Base-by-base conservation (phyloP, 345 rosid genomes). In the Draba incana region DNA sequence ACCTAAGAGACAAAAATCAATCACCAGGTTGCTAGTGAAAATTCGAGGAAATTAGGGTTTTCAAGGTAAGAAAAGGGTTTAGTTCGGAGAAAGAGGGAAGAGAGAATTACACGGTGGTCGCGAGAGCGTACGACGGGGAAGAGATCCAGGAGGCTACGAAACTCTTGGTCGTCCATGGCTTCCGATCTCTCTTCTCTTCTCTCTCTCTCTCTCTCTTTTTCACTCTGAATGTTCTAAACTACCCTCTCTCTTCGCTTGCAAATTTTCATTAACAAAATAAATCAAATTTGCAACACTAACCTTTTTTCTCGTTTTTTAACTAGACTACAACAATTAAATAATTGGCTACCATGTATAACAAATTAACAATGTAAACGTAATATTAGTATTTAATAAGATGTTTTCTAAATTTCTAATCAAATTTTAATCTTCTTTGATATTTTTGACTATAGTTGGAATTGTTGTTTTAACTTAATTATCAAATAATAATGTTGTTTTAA, bases 111-210 rank as follows among this genome's bases (percentile, higher is more conserved):
- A 64, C 71, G 77, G 72, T 78, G 83, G 75, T 90, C 84, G 56
- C 87, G 89, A 79, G 94, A 62, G 56, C 98, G 85, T 49, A 84
- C 90, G 62, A 90, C 79, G 15, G 96, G 97, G 81, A 90, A 93
- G 76, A 85, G 88, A 62, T 85, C 80, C 2, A 93, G 89, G 42
- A 81, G 78, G 75, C 87, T 88, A 39, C 78, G 82, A 76, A 93
- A 93, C 70, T 93, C 97, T 50, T 77, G 78, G 62, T 88, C 96
- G 6, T 93, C 97, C 98, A 93, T 79, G 30, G 25, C 64, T 72
- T 57, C 46, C 47, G 54, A 41, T 68, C 24, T 33, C 37, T 62
- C 75, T 69, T 50, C 37, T 49, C 62, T 69, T 58, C 54, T 41
- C 7, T 72, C 56, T 31, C 37, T 51, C 59, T 28, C 59, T 28